Evolutionary conservation across 1,284 basidiomycete species (phyloP).

Genomic region (Pulveroboletus sp.): DNA sequence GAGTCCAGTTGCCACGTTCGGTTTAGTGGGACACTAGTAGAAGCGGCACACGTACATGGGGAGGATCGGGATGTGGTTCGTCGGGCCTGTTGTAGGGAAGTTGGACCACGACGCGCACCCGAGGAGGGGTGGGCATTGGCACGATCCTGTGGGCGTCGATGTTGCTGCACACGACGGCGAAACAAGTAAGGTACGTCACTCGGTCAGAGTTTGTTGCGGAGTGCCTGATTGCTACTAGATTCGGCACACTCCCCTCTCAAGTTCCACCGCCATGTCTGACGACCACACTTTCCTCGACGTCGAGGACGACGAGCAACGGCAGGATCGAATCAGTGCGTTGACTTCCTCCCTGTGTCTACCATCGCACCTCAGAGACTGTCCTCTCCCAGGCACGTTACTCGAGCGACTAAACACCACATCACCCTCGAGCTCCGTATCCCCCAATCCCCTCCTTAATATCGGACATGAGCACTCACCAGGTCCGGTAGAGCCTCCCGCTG

Average conservation of each 20-base stretch:
- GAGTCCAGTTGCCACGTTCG: slow-evolving; percentile 15
- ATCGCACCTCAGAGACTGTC: background rate
- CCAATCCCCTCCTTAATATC: slow-evolving; percentile 19
- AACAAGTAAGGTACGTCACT: background rate
- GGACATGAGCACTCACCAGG: slow-evolving; percentile 14
- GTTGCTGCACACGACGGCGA: background rate
- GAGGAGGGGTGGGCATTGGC: slow-evolving; percentile 32
- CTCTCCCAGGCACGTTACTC: slow-evolving; percentile 30
- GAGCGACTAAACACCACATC: slow-evolving; percentile 26
- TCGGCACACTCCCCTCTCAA: slow-evolving; percentile 1
- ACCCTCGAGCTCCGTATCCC: background rate
- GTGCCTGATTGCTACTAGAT: slow-evolving; percentile 14
- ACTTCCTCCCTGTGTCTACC: background rate
- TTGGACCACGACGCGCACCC: slow-evolving; percentile 70
- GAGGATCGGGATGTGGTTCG: slow-evolving; percentile 60
- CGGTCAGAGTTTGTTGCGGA: background rate
- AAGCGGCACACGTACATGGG: slow-evolving; percentile 51
- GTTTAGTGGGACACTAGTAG: slow-evolving; percentile 16
- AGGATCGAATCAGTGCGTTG: slow-evolving; percentile 33
- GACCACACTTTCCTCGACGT: slow-evolving; percentile 31
- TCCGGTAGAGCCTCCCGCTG: slow-evolving; percentile 28
- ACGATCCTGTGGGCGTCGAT: background rate
- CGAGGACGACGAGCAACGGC: slow-evolving; percentile 40
- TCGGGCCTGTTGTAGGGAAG: slow-evolving; percentile 76
- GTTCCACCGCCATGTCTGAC: slow-evolving; percentile 14